Evolutionary conservation across 192 early-diverging fungal genomes (phyloP).

Genomic region (Diversispora epigaea): DNA sequence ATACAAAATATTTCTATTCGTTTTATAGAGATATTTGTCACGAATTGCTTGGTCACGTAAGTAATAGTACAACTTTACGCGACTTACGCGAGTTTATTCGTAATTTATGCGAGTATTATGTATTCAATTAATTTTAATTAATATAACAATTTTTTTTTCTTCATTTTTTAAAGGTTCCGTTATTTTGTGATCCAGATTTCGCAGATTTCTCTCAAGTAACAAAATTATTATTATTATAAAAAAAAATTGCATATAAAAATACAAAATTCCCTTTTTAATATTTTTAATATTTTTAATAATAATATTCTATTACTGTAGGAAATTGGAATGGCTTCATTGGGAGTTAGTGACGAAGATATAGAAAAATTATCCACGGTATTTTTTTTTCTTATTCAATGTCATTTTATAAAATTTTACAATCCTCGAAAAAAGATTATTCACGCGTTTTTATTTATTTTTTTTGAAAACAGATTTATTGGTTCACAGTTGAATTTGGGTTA

Average conservation of each 20-base stretch:
- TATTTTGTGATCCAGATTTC: constrained; percentile 85
- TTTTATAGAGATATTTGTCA: constrained; percentile 81
- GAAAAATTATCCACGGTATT: constrained; percentile 76
- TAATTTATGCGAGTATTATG: neutral
- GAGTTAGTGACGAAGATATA: constrained; percentile 89
- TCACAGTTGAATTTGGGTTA: constrained; percentile 93
- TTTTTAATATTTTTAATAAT: neutral
- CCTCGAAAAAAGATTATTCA: neutral
- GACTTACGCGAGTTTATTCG: too few species aligned
- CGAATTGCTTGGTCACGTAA: constrained; percentile 90
- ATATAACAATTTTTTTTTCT: neutral
- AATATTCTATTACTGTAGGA: constrained; percentile 42
- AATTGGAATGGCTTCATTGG: constrained; percentile 90
- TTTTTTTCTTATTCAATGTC: neutral
- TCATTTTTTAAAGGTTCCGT: constrained; percentile 39
- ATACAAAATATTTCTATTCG: neutral
- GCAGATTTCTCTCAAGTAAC: constrained; percentile 81
- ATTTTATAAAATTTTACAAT: neutral
- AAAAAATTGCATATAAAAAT: too few species aligned
- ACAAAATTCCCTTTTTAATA: neutral
- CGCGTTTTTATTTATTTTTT: neutral
- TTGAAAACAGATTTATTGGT: constrained; percentile 69
- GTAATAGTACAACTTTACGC: constrained; percentile 14
- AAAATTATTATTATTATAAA: neutral
- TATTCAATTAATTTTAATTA: neutral